Evolutionary conservation across 257 asterid species (phyloP), one percentile per base, ranked within the genome.

Genomic region (Avicennia marina): DNA sequence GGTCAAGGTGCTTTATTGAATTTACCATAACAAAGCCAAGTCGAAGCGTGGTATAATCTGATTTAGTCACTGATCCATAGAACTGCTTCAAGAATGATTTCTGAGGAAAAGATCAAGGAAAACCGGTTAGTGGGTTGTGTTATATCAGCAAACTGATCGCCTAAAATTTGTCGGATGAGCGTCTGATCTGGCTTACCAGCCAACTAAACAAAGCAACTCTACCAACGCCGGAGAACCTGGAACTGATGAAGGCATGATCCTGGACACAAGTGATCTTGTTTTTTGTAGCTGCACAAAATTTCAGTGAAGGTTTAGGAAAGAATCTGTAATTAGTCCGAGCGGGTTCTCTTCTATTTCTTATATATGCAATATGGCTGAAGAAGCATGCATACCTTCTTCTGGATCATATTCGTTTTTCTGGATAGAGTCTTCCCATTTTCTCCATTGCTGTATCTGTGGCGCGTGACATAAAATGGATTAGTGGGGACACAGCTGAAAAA

Each of bases 11-110:
- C n/a, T n/a, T n/a, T n/a, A n/a, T n/a, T n/a, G n/a, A n/a, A n/a
- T n/a, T 50, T 69, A 76, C 86, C 86, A 29, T 62, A 16, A 79
- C 65, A 49, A 79, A 79, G 21, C 86, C 86, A 22, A 61, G 78
- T 26, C 86, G 67, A 6, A 79, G 69, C 16, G 76, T 68, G 26
- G 55, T 53, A 53, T 79, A 79, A 44, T 79, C 86, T 24, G 74
- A 65, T 52, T 69, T 57, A 8, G 59, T 73, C 17, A 79, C 80
- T 2, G 86, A 72, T 25, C 72, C 78, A 32, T 67, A 72, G 58
- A 79, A 63, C 50, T 76, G 86, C 75, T 79, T 79, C 60, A 75
- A 72, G 69, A 79, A 76, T 5, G 83, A 70, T 38, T 53, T 65
- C 86, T 78, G 79, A 33, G 40, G 47, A 16, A 54, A 5, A 22